phyloP scores from a whole-genome alignment of 2,329 filamentous ascomycete genomes.

The Thyridium curvatum region DNA sequence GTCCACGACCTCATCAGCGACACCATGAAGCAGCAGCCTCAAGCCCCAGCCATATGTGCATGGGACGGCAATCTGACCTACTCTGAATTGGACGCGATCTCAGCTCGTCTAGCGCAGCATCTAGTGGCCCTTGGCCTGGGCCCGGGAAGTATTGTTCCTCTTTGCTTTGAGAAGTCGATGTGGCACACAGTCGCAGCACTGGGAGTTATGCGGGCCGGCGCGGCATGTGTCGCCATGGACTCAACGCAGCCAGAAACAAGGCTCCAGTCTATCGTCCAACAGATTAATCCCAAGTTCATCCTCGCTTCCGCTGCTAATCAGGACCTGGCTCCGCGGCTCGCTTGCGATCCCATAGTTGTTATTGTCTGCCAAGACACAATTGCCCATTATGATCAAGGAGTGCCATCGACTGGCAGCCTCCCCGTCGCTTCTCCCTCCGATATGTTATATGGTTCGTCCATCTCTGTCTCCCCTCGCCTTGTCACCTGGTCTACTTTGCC shows the following conservation, averaged over 20 bases:
- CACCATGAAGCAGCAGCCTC: conserved; percentile 7
- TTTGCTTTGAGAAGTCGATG: conserved; percentile 15
- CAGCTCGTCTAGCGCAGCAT: conserved; percentile 7
- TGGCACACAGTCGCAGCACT: conserved; percentile 12
- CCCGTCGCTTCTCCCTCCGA: no score
- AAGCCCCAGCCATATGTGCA: conserved; percentile 18
- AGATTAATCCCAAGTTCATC: no score
- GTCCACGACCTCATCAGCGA: conserved; percentile 7
- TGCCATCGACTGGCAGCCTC: no score
- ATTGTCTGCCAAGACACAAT: no score
- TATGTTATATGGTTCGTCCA: no score
- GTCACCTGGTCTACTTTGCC: no score
- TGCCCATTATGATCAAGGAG: no score
- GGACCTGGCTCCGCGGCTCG: no score
- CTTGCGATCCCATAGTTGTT: no score
- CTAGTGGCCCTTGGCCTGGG: conserved; percentile 9
- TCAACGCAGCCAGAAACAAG: conserved; percentile 4
- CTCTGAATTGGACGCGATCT: conserved; percentile 27
- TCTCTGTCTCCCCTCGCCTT: no score
- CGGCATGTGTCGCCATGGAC: conserved; percentile 14
- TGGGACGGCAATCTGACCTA: conserved; percentile 23
- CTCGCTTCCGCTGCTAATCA: no score
- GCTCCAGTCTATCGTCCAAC: no score
- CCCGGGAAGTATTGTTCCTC: conserved; percentile 9
- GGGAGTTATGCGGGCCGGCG: conserved; percentile 17